These are phyloP conservation scores for Aspergillus pseudonomiae DNA, from an alignment of 2,329 filamentous ascomycete genomes.

Conservation along the genomic window DNA sequence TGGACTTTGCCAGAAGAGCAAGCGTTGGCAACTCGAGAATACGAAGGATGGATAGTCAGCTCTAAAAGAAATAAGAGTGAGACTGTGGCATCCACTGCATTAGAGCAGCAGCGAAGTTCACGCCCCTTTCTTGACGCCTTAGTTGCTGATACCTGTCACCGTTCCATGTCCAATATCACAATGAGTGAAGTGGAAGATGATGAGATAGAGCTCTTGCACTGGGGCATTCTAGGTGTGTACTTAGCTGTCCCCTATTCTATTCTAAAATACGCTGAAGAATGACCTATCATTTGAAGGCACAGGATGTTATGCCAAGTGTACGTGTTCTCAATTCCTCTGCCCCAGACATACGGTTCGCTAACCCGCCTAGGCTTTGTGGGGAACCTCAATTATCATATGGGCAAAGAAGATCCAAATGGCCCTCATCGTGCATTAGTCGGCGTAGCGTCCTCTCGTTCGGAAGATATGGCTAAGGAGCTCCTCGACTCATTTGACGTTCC, in stretches of 20 bases:
- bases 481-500: not conserved
- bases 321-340: not conserved
- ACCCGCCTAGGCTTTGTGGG: not conserved
- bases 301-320: not conserved
- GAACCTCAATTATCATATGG: not conserved
- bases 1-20: too few relatives aligned
- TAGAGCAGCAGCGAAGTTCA: not conserved
- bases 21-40: too few relatives aligned
- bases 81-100: too few relatives aligned
- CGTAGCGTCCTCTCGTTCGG: not conserved
- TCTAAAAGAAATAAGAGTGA: too few relatives aligned
- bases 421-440: not conserved
- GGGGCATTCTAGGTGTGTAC: not conserved
- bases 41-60: too few relatives aligned
- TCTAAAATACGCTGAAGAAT: too few relatives aligned
- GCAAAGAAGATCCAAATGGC: not conserved
- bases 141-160: not conserved
- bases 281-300: not conserved
- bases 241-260: too few relatives aligned
- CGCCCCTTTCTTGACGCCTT: not conserved
- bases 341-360: not conserved
- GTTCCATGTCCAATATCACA: not conserved
- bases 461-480: not conserved
- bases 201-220: not conserved
- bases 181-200: not conserved